phyloP scores from a whole-genome alignment of 306 rosid species.

The Cajanus cajan region DNA sequence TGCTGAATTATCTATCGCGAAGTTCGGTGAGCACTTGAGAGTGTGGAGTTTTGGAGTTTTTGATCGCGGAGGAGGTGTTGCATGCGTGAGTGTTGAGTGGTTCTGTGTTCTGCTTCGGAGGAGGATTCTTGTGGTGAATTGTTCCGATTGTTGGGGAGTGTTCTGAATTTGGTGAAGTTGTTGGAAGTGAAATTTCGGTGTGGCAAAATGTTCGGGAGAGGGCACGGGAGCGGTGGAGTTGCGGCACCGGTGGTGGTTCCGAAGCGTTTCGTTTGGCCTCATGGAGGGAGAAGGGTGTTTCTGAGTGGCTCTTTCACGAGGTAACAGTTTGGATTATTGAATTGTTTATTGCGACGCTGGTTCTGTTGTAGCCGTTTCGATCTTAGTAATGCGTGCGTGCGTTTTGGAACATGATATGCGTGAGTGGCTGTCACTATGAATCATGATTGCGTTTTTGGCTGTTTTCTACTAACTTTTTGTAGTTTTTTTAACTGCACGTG shows the following conservation, averaged over 20 bases:
- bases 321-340: conserved; percentile 26
- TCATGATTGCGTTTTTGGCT: neutral
- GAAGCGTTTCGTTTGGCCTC: conserved; percentile 51
- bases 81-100: conserved; percentile 41
- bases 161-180: neutral
- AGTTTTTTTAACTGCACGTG: neutral
- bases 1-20: conserved; percentile 19
- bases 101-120: conserved; percentile 51
- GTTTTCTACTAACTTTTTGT: neutral
- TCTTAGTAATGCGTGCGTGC: neutral
- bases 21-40: conserved; percentile 7
- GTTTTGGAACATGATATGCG: neutral
- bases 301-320: conserved; percentile 57
- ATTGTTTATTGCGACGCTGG: neutral
- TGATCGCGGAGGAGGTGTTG: conserved; percentile 24
- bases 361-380: neutral
- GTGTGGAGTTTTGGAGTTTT: conserved; percentile 3
- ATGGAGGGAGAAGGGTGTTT: conserved; percentile 58
- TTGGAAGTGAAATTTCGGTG: conserved; percentile 6
- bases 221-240: conserved; percentile 29
- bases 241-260: conserved; percentile 39
- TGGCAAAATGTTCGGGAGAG: conserved; percentile 44
- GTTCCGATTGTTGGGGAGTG: neutral
- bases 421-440: neutral
- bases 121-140: conserved; percentile 36